A percentile compares a stretch with the other conserved stretches of the same genome.
Conservation (phyloP, 169 alveolate species). For the Eimeria necatrix region DNA sequence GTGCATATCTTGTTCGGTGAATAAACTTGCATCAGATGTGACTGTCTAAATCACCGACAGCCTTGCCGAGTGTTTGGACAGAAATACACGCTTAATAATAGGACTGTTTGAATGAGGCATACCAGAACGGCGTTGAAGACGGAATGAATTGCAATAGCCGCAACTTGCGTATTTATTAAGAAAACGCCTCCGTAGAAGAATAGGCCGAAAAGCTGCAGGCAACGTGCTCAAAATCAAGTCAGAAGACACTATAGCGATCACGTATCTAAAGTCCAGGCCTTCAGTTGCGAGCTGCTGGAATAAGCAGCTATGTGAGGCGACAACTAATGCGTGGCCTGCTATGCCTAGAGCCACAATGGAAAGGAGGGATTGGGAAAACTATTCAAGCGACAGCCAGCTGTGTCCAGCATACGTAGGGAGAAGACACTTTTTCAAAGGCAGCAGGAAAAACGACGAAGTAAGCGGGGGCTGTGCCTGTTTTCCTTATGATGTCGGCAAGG, state of each 20-base stretch:
- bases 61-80: background rate
- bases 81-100: background rate
- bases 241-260: background rate
- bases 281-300: background rate
- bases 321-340: too few relatives aligned
- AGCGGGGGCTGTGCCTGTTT: constrained; percentile 77
- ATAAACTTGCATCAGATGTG: background rate
- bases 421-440: constrained; percentile 68
- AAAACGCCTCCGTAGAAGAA: constrained; percentile 78
- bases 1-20: background rate
- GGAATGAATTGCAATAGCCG: constrained; percentile 68
- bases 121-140: constrained; percentile 66
- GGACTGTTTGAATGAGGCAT: background rate
- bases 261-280: too few relatives aligned
- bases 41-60: background rate
- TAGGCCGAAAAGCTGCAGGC: constrained; percentile 73
- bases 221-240: too few relatives aligned
- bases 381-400: background rate
- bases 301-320: background rate
- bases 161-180: constrained; percentile 77
- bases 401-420: constrained; percentile 43
- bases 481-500: constrained; percentile 29
- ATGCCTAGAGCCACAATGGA: background rate
- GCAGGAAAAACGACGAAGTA: constrained; percentile 80
- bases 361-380: background rate